These are phyloP conservation scores for Atractiella rhizophila DNA, from an alignment of 768 basidiomycete species.

Conservation along the genomic window DNA sequence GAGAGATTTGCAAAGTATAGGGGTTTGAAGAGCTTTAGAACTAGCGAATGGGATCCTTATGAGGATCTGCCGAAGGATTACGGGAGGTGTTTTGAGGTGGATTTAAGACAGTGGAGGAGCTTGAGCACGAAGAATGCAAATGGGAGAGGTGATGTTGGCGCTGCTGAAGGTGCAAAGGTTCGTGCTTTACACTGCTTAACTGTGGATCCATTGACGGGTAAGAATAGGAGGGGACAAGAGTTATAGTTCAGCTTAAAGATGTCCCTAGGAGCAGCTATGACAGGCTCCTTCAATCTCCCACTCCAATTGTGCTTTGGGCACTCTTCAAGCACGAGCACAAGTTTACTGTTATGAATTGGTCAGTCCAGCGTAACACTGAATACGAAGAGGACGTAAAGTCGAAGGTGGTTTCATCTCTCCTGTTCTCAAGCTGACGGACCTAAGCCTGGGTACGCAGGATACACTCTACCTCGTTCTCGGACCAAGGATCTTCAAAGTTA, in stretches of 20 bases:
- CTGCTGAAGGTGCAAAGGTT: constrained; percentile 51
- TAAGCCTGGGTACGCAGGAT: constrained; percentile 30
- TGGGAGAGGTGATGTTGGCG: constrained; percentile 40
- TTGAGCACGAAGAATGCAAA: constrained; percentile 44
- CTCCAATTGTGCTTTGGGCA: constrained; percentile 46
- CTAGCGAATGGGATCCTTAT: constrained; percentile 91
- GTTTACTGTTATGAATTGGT: constrained; percentile 69
- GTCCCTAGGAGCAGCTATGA: constrained; percentile 40
- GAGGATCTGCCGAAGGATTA: constrained; percentile 89
- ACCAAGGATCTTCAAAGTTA: constrained; percentile 54
- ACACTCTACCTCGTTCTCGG: constrained; percentile 69
- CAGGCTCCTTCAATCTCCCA: constrained; percentile 13
- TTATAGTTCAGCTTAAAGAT: constrained; percentile 47
- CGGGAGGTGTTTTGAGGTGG: constrained; percentile 84
- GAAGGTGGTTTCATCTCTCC: constrained; percentile 33
- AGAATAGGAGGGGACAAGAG: constrained; percentile 48
- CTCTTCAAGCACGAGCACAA: constrained; percentile 91
- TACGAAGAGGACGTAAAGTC: constrained; percentile 67
- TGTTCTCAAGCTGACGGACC: background rate
- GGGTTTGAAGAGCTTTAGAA: constrained; percentile 72
- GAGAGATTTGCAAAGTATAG: constrained; percentile 74
- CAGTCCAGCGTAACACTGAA: constrained; percentile 84
- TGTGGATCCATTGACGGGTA: background rate
- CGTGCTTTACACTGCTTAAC: constrained; percentile 12
- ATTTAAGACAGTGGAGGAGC: constrained; percentile 70